Percentiles rank a stretch among this genome's conserved stretches.
Evolutionary conservation across 345 rosid species (phyloP).

Genomic region (Ricinus communis): DNA sequence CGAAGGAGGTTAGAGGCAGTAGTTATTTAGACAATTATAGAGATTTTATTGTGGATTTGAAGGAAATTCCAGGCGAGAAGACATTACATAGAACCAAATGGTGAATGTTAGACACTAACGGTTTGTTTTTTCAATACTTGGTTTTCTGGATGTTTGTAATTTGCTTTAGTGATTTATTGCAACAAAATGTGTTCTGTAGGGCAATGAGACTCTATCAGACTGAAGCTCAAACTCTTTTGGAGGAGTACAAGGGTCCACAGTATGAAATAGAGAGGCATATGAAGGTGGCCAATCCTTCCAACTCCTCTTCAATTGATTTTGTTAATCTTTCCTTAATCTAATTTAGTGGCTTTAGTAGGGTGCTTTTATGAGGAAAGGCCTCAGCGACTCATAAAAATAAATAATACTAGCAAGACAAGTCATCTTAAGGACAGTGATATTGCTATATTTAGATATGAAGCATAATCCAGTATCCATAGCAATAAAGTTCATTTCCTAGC

Average conservation of each 20-base stretch:
- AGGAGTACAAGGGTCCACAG: constrained; percentile 65
- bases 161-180: constrained; percentile 1
- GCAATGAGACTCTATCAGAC: constrained; percentile 59
- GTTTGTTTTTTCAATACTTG: constrained; percentile 5
- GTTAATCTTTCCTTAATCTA: not conserved
- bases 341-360: not conserved
- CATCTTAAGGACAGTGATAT: not conserved
- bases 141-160: constrained; percentile 5
- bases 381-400: not conserved
- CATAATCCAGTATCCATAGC: not conserved
- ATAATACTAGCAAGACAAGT: not conserved
- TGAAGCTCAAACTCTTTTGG: constrained; percentile 62
- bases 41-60: constrained; percentile 74
- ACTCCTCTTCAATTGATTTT: constrained; percentile 20
- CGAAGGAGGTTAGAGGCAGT: constrained; percentile 49
- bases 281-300: constrained; percentile 54
- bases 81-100: constrained; percentile 87
- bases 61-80: constrained; percentile 83
- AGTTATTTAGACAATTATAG: constrained; percentile 33
- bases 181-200: constrained; percentile 41
- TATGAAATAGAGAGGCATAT: constrained; percentile 71
- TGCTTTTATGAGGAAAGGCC: not conserved
- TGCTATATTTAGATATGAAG: not conserved
- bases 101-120: constrained; percentile 31
- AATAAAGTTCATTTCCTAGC: not conserved